These are phyloP conservation scores for Cymbopogon citratus DNA, from an alignment of 176 grass and related monocot species.

Conservation along the genomic window DNA sequence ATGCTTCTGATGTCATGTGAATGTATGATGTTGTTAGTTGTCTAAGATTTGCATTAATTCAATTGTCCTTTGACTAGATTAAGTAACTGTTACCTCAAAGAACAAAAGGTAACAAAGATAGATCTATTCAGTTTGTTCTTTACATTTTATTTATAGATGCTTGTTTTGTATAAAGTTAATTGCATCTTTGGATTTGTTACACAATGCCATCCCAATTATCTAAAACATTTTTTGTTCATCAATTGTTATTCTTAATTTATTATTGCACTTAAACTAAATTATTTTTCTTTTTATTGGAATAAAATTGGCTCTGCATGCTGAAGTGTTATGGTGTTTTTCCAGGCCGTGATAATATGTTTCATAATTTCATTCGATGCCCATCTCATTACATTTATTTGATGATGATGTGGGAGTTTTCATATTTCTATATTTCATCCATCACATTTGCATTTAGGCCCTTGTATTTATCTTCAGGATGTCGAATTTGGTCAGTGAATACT, in stretches of 20 bases:
- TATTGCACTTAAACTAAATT: not conserved
- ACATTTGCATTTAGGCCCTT: not conserved
- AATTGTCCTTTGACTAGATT: constrained; percentile 1
- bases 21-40: not conserved
- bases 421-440: not conserved
- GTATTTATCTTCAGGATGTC: not conserved
- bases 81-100: not conserved
- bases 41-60: not conserved
- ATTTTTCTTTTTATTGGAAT: not conserved
- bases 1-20: not conserved
- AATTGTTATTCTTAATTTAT: constrained; percentile 1
- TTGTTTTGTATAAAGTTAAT: not conserved
- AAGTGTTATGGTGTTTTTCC: not conserved
- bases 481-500: not conserved
- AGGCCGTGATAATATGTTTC: not conserved
- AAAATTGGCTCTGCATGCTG: not conserved
- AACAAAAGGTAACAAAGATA: not conserved
- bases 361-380: not conserved
- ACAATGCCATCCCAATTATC: not conserved
- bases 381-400: not conserved
- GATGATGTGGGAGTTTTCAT: not conserved
- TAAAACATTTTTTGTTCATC: not conserved
- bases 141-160: not conserved
- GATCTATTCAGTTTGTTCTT: not conserved
- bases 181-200: not conserved